These are phyloP conservation scores for Cordia subcordata DNA, from an alignment of 257 asterid species.

Conservation along the genomic window DNA sequence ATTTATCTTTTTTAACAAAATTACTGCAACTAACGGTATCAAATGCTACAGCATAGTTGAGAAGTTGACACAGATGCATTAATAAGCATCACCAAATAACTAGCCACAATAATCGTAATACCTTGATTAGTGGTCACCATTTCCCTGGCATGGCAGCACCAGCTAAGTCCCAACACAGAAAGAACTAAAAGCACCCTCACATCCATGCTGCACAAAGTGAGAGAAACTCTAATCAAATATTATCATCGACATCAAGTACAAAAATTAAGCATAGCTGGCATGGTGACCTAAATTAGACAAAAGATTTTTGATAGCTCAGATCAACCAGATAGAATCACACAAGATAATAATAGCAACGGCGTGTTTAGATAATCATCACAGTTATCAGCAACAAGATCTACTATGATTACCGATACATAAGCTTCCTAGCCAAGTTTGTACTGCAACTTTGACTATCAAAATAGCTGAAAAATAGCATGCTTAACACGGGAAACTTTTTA, in stretches of 20 bases:
- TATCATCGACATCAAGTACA: not conserved
- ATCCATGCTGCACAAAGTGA: slow-evolving; percentile 61
- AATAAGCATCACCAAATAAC: slow-evolving; percentile 6
- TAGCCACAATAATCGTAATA: slow-evolving; percentile 33
- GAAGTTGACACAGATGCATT: not conserved
- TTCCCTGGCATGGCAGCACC: slow-evolving; percentile 64
- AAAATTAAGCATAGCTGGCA: not conserved
- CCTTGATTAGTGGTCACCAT: slow-evolving; percentile 25
- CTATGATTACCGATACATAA: too few relatives aligned
- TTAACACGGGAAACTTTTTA: too few relatives aligned
- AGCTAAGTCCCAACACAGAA: slow-evolving; percentile 35
- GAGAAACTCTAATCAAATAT: slow-evolving; percentile 1
- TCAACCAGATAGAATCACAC: not conserved
- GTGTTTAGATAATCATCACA: too few relatives aligned
- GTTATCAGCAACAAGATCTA: too few relatives aligned
- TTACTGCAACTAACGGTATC: not conserved
- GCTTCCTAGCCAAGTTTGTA: too few relatives aligned
- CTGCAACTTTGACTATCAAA: too few relatives aligned
- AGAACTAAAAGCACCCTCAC: slow-evolving; percentile 47
- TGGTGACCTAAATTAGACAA: too few relatives aligned
- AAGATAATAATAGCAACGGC: too few relatives aligned
- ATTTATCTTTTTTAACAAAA: not conserved
- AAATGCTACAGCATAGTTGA: not conserved
- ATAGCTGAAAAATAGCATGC: too few relatives aligned
- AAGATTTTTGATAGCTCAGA: not conserved